These are phyloP conservation scores for Trametes meyenii DNA, from an alignment of 768 basidiomycete genomes.

Conservation along the genomic window DNA sequence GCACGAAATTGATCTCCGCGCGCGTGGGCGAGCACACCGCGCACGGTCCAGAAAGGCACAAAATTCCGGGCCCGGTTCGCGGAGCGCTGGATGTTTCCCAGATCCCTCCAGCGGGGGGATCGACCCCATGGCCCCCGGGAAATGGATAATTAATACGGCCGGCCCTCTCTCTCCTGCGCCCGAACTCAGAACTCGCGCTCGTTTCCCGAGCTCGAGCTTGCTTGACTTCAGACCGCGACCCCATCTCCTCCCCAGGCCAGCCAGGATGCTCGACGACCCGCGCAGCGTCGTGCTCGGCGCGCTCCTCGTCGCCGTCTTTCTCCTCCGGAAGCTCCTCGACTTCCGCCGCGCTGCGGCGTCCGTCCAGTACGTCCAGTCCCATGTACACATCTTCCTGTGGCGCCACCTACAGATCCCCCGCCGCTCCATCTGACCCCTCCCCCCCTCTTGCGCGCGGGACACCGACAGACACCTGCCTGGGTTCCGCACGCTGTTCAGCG, in stretches of 20 bases:
- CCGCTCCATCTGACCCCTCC: too few relatives aligned
- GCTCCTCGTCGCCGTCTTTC: slow-evolving; percentile 15
- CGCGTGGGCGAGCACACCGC: neutral
- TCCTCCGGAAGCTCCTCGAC: slow-evolving; percentile 19
- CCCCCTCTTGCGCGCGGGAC: neutral
- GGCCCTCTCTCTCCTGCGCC: too few relatives aligned
- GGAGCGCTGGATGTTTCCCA: neutral
- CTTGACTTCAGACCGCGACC: neutral
- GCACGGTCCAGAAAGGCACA: neutral
- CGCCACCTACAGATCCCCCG: neutral
- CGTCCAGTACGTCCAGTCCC: slow-evolving; percentile 23
- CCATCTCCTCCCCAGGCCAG: neutral
- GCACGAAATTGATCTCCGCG: neutral
- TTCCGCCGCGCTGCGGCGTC: slow-evolving; percentile 24
- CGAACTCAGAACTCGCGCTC: too few relatives aligned
- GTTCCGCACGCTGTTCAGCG: slow-evolving; percentile 21
- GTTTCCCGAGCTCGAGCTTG: neutral
- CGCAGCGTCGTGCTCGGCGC: slow-evolving; percentile 17
- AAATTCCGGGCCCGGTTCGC: neutral
- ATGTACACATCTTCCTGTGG: neutral
- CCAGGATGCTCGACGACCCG: slow-evolving; percentile 11
- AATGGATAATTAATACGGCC: too few relatives aligned
- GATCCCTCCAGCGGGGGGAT: neutral
- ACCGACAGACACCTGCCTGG: slow-evolving; percentile 25
- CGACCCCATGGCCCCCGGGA: too few relatives aligned